Percentiles rank a stretch among this genome's conserved stretches.
Evolutionary conservation across 1,139 yeast genomes (phyloP).

Genomic region (Blastobotrys malaysiensis): DNA sequence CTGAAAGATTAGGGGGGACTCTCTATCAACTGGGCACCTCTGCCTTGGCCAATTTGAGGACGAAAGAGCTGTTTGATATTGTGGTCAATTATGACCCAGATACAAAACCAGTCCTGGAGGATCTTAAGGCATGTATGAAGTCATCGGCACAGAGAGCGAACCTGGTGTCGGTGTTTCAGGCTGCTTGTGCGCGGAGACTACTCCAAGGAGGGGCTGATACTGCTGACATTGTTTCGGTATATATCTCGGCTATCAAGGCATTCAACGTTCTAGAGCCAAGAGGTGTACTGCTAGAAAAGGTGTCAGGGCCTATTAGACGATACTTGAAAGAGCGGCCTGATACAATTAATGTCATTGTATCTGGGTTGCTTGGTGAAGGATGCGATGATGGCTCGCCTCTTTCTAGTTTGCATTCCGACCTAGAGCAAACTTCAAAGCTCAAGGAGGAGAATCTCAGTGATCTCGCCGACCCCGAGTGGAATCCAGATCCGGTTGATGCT

Average conservation of each 20-base stretch:
- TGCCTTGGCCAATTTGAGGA: slow-evolving; percentile 37
- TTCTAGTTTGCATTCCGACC: not conserved
- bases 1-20: slow-evolving; percentile 8
- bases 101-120: slow-evolving; percentile 58
- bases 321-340: slow-evolving; percentile 69
- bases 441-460: slow-evolving; percentile 33
- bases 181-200: slow-evolving; percentile 45
- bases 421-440: slow-evolving; percentile 9
- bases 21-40: slow-evolving; percentile 10
- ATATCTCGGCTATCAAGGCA: slow-evolving; percentile 66
- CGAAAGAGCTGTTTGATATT: slow-evolving; percentile 59
- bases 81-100: slow-evolving; percentile 41
- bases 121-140: slow-evolving; percentile 42
- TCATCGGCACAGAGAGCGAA: slow-evolving; percentile 41
- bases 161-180: slow-evolving; percentile 52
- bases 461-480: slow-evolving; percentile 55
- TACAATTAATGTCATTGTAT: slow-evolving; percentile 61
- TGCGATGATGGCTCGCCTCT: slow-evolving; percentile 35
- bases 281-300: slow-evolving; percentile 76
- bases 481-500: slow-evolving; percentile 91
- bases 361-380: slow-evolving; percentile 57
- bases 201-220: slow-evolving; percentile 85
- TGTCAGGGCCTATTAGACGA: slow-evolving; percentile 64
- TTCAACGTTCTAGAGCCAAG: slow-evolving; percentile 79
- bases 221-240: slow-evolving; percentile 61